phyloP scores from a whole-genome alignment of 805 yeast genomes.

The Zygoascus flipseniorum region DNA sequence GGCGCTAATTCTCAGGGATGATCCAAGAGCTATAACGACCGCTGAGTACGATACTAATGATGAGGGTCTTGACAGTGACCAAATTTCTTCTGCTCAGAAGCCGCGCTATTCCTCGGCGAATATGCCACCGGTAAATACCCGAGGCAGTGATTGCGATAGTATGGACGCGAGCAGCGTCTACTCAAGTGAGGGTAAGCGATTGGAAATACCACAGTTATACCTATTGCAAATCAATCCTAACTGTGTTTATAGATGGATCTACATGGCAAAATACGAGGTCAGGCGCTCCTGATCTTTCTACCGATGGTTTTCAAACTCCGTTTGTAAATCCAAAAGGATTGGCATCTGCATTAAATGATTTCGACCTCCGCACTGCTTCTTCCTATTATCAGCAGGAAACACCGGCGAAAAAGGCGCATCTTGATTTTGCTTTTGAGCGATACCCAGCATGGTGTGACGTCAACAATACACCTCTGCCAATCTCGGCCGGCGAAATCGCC shows the following conservation, averaged over 20 bases:
- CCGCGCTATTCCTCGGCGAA: not conserved
- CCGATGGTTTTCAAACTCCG: slow-evolving; percentile 1
- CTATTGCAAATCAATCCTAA: no score
- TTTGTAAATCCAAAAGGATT: not conserved
- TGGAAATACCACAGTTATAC: no score
- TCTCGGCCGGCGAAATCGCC: slow-evolving; percentile 40
- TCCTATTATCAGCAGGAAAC: not conserved
- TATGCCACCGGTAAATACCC: not conserved
- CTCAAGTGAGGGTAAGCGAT: not conserved
- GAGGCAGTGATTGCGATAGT: not conserved
- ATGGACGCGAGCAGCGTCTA: not conserved
- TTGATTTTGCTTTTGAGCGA: slow-evolving; percentile 40
- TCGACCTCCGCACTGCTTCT: not conserved
- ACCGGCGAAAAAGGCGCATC: slow-evolving; percentile 12
- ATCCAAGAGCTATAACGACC: not conserved
- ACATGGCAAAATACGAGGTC: not conserved
- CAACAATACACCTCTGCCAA: slow-evolving; percentile 55
- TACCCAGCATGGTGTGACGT: slow-evolving; percentile 80
- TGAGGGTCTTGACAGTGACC: not conserved
- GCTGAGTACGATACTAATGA: not conserved
- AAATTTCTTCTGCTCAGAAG: not conserved
- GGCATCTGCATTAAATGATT: not conserved
- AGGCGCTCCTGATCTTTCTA: not conserved
- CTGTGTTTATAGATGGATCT: not conserved
- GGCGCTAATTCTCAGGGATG: not conserved